Base-by-base conservation (phyloP, 805 yeast genomes). In the Pichia rugopelliculosa region DNA sequence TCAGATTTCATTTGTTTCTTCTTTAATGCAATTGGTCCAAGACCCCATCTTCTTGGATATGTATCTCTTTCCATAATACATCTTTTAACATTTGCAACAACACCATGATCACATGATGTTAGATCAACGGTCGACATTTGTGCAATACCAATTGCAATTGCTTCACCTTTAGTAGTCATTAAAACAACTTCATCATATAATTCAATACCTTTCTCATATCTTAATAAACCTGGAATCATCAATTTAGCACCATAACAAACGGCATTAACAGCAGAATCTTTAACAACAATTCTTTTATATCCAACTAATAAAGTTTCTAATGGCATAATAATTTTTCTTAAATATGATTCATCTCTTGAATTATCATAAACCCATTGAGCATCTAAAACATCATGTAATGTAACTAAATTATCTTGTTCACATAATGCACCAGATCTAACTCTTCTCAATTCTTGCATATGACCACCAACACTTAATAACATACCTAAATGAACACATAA, bases 41-140 rank as follows among this genome's bases (percentile, higher is more conserved):
- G 74, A 53, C 99, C 99, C 99, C 99, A 93, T 79, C 97, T 84
- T 79, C 99, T 86, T 72, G 99, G 99, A 71, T 93, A 93, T 45
- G 96, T 80, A 69, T 93, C 99, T 75, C 99, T 84, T 75, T 93
- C 99, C 99, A 93, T 93, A 61, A 93, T 93, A 76, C 98, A 91
- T 76, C 99, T 87, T 79, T 93, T 93, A 64, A 93, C 96, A 76
- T 87, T 89, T 57, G 99, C 96, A 62, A 91, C 99, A 52, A 90
- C 89, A 62, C 99, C 99, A 67, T 93, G 99, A 70, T 93, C 99
- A 72, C 98, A 91, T 27, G 93, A 73, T 53, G 96, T 90, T 60
- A 93, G 77, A 67, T 93, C 99, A 51, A 90, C 97, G 51, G 97
- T 88, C 50, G 98, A 84, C 99, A 93, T 93, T 74, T 91, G 97